Conservation (phyloP, 2,329 filamentous ascomycete genomes). For the Penicillium crustosum region DNA sequence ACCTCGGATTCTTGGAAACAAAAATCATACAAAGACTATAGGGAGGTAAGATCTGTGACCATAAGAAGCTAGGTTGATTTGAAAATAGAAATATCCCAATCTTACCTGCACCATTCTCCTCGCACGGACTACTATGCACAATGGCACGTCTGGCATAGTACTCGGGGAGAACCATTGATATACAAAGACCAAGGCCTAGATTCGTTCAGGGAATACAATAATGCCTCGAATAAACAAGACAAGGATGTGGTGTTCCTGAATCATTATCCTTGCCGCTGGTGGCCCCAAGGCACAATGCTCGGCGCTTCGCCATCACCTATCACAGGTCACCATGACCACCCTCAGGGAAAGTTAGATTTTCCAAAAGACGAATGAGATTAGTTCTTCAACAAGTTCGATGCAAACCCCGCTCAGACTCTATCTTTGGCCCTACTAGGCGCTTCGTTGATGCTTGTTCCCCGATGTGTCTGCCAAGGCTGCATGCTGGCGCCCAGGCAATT, state of each 20-base stretch:
- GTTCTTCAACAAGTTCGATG: neutral
- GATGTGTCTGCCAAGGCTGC: slow-evolving; percentile 22
- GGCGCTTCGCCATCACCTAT: slow-evolving; percentile 25
- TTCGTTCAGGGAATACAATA: slow-evolving; percentile 1
- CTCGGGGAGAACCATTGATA: neutral
- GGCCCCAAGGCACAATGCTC: slow-evolving; percentile 9
- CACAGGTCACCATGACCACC: slow-evolving; percentile 7
- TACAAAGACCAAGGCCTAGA: slow-evolving; percentile 1
- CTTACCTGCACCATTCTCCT: neutral
- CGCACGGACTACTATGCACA: neutral
- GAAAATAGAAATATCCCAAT: neutral
- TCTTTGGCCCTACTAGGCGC: slow-evolving; percentile 11
- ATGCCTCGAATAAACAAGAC: neutral
- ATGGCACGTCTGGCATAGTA: neutral
- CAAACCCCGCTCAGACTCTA: slow-evolving; percentile 3
- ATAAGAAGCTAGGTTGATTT: neutral
- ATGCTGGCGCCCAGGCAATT: slow-evolving; percentile 17
- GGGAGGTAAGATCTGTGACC: neutral
- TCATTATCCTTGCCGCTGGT: slow-evolving; percentile 11
- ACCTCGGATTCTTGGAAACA: neutral
- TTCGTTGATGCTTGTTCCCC: slow-evolving; percentile 2
- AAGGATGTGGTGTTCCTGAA: neutral
- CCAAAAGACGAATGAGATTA: slow-evolving; percentile 10
- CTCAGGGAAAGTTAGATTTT: neutral
- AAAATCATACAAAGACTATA: neutral